phyloP scores from a whole-genome alignment of 2,329 filamentous ascomycete species.

The Sarocladiaceae sp. region DNA sequence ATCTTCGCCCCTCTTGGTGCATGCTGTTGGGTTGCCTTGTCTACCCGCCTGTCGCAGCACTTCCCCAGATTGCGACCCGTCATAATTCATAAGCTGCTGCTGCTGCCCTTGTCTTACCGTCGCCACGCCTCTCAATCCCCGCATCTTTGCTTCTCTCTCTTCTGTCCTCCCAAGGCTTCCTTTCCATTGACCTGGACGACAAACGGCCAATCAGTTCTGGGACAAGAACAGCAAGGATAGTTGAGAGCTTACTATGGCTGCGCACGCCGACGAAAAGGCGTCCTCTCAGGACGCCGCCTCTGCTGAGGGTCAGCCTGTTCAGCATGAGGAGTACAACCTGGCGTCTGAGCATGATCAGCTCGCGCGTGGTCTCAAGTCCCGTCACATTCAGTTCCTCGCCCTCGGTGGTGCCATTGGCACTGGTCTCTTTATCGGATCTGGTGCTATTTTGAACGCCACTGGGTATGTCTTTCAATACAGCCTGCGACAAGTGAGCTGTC shows the following conservation, averaged over 20 bases:
- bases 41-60: not conserved
- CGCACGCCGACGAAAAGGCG: not conserved
- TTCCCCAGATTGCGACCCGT: too few relatives aligned
- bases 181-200: not conserved
- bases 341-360: slow-evolving; percentile 22
- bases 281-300: slow-evolving; percentile 3
- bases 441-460: slow-evolving; percentile 45
- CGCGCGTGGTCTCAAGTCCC: slow-evolving; percentile 50
- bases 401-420: slow-evolving; percentile 56
- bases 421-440: slow-evolving; percentile 57
- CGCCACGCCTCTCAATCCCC: too few relatives aligned
- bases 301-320: slow-evolving; percentile 4
- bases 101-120: too few relatives aligned
- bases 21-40: too few relatives aligned
- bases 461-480: slow-evolving; percentile 25
- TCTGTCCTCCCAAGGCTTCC: too few relatives aligned
- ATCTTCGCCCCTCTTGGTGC: too few relatives aligned
- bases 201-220: too few relatives aligned
- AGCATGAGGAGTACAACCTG: slow-evolving; percentile 11
- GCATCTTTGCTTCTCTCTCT: too few relatives aligned
- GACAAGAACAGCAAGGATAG: too few relatives aligned
- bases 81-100: too few relatives aligned
- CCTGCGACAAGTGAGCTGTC: not conserved
- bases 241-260: not conserved
- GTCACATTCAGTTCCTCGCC: slow-evolving; percentile 56